These are phyloP conservation scores for Chaetomium strumarium DNA, from an alignment of 2,329 filamentous ascomycete genomes.

Conservation along the genomic window DNA sequence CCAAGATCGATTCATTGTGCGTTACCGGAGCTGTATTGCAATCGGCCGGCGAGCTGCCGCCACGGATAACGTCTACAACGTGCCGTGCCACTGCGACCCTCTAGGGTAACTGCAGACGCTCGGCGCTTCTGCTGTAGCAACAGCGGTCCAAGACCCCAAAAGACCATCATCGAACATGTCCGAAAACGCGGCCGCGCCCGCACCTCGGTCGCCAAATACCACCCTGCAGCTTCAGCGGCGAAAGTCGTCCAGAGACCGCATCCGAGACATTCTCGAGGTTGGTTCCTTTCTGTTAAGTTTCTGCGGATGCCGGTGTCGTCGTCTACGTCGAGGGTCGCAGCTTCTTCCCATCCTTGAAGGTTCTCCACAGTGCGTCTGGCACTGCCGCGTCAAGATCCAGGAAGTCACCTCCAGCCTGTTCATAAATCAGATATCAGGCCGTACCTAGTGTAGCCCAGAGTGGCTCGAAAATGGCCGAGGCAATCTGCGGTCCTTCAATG, in stretches of 20 bases:
- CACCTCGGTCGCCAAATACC: not conserved
- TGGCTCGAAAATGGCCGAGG: conserved; percentile 8
- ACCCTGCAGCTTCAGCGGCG: conserved; percentile 18
- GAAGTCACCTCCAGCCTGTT: not conserved
- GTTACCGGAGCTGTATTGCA: not conserved
- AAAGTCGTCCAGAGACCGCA: conserved; percentile 29
- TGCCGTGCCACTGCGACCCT: not conserved
- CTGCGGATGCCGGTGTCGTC: not conserved
- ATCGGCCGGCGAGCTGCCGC: conserved; percentile 8
- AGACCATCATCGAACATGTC: conserved; percentile 5
- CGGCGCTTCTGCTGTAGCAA: not conserved
- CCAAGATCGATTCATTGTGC: not conserved
- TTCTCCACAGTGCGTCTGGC: not conserved
- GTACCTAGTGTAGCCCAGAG: not conserved
- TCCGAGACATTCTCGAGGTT: conserved; percentile 32
- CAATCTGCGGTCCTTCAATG: conserved; percentile 19
- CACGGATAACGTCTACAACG: conserved; percentile 7
- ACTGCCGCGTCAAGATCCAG: not conserved
- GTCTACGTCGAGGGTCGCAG: not conserved
- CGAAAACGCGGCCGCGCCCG: conserved; percentile 2
- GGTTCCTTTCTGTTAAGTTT: conserved; percentile 12
- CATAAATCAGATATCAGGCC: not conserved
- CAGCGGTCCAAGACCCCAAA: not conserved
- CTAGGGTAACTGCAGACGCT: not conserved
- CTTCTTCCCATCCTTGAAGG: too few relatives aligned